Evolutionary conservation across 768 basidiomycete species (phyloP).

Genomic region (Termitomyces sp.): DNA sequence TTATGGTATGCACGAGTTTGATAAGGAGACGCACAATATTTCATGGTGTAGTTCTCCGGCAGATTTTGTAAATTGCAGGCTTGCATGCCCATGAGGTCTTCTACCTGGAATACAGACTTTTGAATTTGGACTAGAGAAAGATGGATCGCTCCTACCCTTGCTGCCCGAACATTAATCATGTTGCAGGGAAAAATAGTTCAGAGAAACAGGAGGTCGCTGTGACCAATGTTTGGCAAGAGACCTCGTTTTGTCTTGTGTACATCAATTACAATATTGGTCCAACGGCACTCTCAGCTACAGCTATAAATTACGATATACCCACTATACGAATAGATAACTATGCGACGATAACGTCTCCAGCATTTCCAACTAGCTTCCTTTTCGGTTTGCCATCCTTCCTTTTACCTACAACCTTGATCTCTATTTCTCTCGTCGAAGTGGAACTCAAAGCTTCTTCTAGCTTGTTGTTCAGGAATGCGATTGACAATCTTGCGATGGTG

Average conservation of each 20-base stretch:
- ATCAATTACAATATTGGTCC: not conserved
- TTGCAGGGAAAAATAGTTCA: not conserved
- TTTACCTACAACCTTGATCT: slow-evolving; percentile 32
- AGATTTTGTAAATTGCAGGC: slow-evolving; percentile 93
- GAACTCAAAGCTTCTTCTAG: slow-evolving; percentile 27
- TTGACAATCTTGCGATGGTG: slow-evolving; percentile 28
- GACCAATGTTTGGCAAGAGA: slow-evolving; percentile 1
- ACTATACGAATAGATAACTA: slow-evolving; percentile 10
- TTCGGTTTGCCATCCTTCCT: slow-evolving; percentile 40
- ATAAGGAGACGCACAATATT: slow-evolving; percentile 48
- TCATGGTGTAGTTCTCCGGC: slow-evolving; percentile 90
- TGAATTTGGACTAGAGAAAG: not conserved
- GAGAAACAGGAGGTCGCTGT: not conserved
- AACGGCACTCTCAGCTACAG: not conserved
- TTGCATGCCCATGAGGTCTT: slow-evolving; percentile 92
- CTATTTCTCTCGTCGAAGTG: slow-evolving; percentile 29
- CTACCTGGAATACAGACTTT: slow-evolving; percentile 45
- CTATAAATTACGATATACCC: not conserved
- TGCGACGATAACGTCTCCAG: slow-evolving; percentile 38
- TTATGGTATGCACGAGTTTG: not conserved
- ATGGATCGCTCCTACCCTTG: slow-evolving; percentile 25
- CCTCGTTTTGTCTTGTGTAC: not conserved
- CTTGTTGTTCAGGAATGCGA: slow-evolving; percentile 36
- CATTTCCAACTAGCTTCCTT: slow-evolving; percentile 33
- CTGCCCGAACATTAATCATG: slow-evolving; percentile 40